phyloP scores from a whole-genome alignment of 2,329 filamentous ascomycete genomes.

The Neurospora sp. region DNA sequence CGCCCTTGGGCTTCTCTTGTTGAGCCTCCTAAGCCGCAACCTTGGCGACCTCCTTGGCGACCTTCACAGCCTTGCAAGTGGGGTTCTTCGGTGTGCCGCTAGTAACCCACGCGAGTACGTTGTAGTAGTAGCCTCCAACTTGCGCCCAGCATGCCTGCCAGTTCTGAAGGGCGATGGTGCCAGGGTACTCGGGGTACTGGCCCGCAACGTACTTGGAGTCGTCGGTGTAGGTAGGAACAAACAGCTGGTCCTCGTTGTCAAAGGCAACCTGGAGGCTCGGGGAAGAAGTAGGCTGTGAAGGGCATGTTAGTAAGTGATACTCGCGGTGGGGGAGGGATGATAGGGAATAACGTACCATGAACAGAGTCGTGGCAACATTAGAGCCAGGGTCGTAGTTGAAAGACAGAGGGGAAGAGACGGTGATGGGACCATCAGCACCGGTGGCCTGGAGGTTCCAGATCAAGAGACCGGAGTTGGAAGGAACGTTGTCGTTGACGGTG shows the following conservation, averaged over 20 bases:
- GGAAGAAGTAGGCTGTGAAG: constrained; percentile 1
- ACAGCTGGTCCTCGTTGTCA: constrained; percentile 4
- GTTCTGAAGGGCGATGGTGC: neutral
- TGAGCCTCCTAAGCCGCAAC: constrained; percentile 3
- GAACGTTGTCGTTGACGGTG: constrained; percentile 12
- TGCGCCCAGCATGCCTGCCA: constrained; percentile 12
- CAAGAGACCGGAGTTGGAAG: constrained; percentile 17
- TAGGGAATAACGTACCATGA: constrained; percentile 4
- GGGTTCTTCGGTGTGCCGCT: constrained; percentile 8
- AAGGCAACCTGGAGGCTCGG: constrained; percentile 1
- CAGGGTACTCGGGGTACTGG: constrained; percentile 1
- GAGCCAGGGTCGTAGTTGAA: constrained; percentile 4
- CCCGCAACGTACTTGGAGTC: constrained; percentile 7
- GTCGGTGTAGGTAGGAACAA: constrained; percentile 3
- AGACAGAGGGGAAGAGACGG: constrained; percentile 3
- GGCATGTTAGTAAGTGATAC: neutral
- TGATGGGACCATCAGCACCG: constrained; percentile 4
- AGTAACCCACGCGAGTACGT: constrained; percentile 10
- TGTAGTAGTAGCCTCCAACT: constrained; percentile 9
- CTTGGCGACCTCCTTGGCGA: neutral
- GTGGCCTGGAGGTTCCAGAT: constrained; percentile 21
- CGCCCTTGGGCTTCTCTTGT: neutral
- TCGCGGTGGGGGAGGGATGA: neutral
- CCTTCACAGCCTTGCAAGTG: constrained; percentile 8
- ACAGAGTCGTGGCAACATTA: constrained; percentile 8